Evolutionary conservation across 768 basidiomycete species (phyloP), one percentile per base, ranked within the genome.

Genomic region (Boletus bicolor): DNA sequence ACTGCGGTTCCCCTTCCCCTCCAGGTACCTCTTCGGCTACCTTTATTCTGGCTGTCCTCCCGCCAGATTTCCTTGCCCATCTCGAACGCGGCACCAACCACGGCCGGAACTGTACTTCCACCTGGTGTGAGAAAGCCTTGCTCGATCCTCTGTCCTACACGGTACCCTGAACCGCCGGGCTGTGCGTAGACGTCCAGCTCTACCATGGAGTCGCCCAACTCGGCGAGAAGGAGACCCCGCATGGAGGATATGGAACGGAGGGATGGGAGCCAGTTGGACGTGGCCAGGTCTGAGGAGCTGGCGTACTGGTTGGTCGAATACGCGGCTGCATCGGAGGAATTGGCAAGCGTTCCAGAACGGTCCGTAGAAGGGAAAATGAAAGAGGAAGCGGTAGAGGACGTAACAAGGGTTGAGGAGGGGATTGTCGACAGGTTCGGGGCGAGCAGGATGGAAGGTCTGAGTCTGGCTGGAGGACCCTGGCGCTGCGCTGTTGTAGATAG

Each of bases 151-250:
- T 73, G 72, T 6, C 80, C 82, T 44, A 73, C 68, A 36, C 58
- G 68, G 60, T 77, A 76, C 12, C 74, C 73, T 43, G 76, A 75
- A 5, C 62, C 73, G 28, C 68, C 67, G 26, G 71, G 64, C 10
- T 64, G 67, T 5, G 66, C 66, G 48, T 67, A 70, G 17, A 72
- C 44, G 44, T 77, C 77, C 19, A 80, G 64, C 62, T 77, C 72
- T 26, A 82, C 76, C 74, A 79, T 78, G 10, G 72, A 67, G 44
- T 74, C 79, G 12, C 81, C 80, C 12, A 68, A 64, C 63, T 82
- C 81, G 14, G 79, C 82, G 19, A 71, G 71, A 37, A 76, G 65
- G 5, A 82, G 72, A 36, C 79, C 82, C 30, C 68, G 69, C 79
- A 82, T 82, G 44, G 76, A 72, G 7, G 69, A 64, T 38, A 60